These are phyloP conservation scores for Solanum tacnaense DNA, from an alignment of 257 asterid species.

Conservation along the genomic window DNA sequence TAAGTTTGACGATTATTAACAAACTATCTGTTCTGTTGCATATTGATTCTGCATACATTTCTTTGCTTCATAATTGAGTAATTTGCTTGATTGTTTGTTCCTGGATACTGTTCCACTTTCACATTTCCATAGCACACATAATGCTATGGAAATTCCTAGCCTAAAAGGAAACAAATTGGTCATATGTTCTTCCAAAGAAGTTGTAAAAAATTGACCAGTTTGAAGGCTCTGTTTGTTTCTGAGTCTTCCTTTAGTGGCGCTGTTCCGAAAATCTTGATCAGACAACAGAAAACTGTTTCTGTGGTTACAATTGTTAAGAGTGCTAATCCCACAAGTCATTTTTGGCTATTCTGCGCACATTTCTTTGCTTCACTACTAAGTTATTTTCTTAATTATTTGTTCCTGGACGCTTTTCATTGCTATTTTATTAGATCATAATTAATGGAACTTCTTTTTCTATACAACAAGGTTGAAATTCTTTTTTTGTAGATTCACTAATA, in stretches of 20 bases:
- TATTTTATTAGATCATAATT: neutral
- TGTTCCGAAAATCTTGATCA: neutral
- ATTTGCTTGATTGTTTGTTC: neutral
- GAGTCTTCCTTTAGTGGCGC: neutral
- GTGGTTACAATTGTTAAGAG: neutral
- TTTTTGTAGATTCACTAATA: constrained; percentile 50
- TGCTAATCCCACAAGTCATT: neutral
- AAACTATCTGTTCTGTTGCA: neutral
- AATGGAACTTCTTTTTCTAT: neutral
- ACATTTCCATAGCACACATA: neutral
- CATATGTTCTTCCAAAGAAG: neutral
- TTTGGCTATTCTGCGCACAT: neutral
- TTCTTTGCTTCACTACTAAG: neutral
- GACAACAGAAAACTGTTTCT: neutral
- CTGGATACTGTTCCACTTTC: neutral
- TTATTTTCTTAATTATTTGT: neutral
- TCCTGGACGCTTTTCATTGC: neutral
- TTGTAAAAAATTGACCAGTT: neutral
- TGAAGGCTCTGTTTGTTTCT: neutral
- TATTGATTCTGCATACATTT: neutral
- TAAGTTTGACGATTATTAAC: neutral
- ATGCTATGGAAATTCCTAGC: neutral
- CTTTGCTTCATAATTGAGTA: neutral
- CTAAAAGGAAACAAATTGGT: neutral
- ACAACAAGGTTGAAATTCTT: neutral